Conservation (phyloP, 352 stramenopile genomes). For the Phytophthora citricola region DNA sequence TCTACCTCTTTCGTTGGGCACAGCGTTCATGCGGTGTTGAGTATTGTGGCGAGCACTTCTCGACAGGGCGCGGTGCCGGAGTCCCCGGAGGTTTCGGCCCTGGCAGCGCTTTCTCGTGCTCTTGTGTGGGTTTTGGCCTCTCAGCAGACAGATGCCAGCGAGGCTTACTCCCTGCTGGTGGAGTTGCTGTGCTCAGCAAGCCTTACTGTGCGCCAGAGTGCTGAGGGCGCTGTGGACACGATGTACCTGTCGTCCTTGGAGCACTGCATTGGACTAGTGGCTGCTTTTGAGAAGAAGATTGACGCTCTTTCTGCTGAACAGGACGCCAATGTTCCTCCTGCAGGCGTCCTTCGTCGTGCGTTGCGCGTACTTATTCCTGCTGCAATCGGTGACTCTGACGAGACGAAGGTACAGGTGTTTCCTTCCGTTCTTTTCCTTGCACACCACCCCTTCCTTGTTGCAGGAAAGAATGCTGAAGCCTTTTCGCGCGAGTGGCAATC, state of each 20-base stretch:
- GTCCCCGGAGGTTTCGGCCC: conserved; percentile 64
- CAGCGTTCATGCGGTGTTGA: conserved; percentile 54
- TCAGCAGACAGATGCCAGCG: conserved; percentile 53
- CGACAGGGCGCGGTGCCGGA: conserved; percentile 28
- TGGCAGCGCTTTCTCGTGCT: conserved; percentile 54
- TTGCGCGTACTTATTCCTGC: conserved; percentile 63
- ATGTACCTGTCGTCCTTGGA: conserved; percentile 69
- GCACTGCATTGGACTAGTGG: conserved; percentile 56
- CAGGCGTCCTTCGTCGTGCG: conserved; percentile 66
- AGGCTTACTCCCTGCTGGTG: conserved; percentile 64
- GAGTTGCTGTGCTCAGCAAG: conserved; percentile 64
- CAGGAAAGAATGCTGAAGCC: conserved; percentile 49
- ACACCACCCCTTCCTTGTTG: conserved; percentile 81
- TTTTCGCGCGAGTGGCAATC: conserved; percentile 77
- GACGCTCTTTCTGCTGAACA: conserved; percentile 43
- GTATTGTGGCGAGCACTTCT: conserved; percentile 31
- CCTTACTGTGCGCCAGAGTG: conserved; percentile 57
- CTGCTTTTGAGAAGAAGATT: conserved; percentile 71
- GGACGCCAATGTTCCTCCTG: conserved; percentile 51
- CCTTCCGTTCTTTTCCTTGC: conserved; percentile 57
- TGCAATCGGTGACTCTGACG: conserved; percentile 39
- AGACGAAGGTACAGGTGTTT: conserved; percentile 57
- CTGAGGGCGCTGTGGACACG: conserved; percentile 48
- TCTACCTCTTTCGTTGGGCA: conserved; percentile 55
- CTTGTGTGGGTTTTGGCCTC: conserved; percentile 79